phyloP scores from a whole-genome alignment of 169 alveolate species.

The Plasmodium malariae region DNA sequence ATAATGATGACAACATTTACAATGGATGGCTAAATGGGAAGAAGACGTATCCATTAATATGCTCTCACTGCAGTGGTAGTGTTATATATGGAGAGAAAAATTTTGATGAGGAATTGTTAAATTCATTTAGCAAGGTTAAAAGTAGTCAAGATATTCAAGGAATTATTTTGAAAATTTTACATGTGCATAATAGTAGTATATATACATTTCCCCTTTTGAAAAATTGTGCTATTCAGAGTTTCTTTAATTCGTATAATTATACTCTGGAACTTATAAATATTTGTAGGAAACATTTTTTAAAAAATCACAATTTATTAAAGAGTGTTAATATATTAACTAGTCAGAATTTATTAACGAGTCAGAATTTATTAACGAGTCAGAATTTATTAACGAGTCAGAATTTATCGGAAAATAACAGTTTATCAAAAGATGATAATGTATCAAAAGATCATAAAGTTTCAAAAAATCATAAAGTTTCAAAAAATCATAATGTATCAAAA shows the following conservation, averaged over 20 bases:
- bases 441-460: neutral
- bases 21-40: neutral
- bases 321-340: no score
- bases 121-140: conserved; percentile 89
- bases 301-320: neutral
- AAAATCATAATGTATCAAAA: no score
- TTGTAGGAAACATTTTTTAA: conserved; percentile 21
- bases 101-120: conserved; percentile 86
- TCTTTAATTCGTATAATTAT: conserved; percentile 20
- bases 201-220: conserved; percentile 12
- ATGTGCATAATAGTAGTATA: conserved; percentile 20
- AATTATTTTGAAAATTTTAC: conserved; percentile 80
- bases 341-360: no score
- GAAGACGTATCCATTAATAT: conserved; percentile 80
- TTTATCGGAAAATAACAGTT: no score
- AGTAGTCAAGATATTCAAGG: conserved; percentile 92
- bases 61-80: conserved; percentile 95
- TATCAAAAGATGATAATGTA: neutral
- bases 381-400: no score
- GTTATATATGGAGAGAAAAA: conserved; percentile 93
- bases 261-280: conserved; percentile 5
- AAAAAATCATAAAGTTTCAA: neutral
- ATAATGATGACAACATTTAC: neutral
- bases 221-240: neutral
- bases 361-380: no score